These are phyloP conservation scores for Pseudocercospora cruenta DNA, from an alignment of 2,329 filamentous ascomycete genomes.

Conservation along the genomic window DNA sequence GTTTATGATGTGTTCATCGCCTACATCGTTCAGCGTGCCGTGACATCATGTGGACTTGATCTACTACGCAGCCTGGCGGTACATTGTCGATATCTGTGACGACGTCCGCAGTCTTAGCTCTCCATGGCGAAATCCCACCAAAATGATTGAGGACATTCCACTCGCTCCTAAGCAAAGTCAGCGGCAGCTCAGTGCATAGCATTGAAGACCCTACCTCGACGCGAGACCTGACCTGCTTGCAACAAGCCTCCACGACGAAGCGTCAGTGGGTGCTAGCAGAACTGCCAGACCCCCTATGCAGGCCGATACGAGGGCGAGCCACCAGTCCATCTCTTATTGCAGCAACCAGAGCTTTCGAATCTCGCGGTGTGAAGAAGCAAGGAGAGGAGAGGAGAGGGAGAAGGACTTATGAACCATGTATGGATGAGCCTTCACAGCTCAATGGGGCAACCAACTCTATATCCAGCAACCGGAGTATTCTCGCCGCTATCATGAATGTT, in stretches of 20 bases:
- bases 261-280: background rate
- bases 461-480: background rate
- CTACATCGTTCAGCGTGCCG: conserved; percentile 58
- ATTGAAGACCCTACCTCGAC: background rate
- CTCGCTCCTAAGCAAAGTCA: conserved; percentile 8
- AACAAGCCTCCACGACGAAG: background rate
- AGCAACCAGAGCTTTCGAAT: background rate
- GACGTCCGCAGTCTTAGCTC: conserved; percentile 51
- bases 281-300: background rate
- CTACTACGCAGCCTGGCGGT: conserved; percentile 55
- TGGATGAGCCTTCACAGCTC: background rate
- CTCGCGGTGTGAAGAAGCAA: background rate
- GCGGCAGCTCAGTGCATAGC: background rate
- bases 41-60: conserved; percentile 65
- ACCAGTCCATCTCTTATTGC: background rate
- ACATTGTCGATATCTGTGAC: conserved; percentile 47
- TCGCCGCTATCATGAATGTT: background rate
- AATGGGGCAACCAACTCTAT: background rate
- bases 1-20: background rate
- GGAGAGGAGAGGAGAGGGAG: background rate
- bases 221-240: background rate
- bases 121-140: conserved; percentile 60
- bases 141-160: conserved; percentile 50
- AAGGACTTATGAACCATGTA: background rate
- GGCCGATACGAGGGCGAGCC: background rate